These are phyloP conservation scores for Hansenula sp. DNA, from an alignment of 1,139 yeast species.

Conservation along the genomic window DNA sequence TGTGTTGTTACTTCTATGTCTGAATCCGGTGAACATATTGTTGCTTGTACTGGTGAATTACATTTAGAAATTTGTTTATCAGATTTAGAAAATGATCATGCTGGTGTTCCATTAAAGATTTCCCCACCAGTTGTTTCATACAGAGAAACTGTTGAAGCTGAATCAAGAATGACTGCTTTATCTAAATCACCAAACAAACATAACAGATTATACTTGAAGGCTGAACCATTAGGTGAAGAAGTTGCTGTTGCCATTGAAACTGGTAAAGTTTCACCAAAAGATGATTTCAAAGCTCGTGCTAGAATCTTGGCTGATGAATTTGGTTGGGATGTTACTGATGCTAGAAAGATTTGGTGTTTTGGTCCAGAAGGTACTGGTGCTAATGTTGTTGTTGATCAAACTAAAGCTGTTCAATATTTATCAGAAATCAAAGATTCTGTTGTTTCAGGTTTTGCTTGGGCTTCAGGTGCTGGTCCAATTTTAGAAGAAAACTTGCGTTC, in stretches of 20 bases:
- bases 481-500: slow-evolving; percentile 96
- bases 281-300: slow-evolving; percentile 99
- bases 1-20: slow-evolving; percentile 87
- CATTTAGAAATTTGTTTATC: slow-evolving; percentile 97
- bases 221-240: slow-evolving; percentile 95
- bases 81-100: slow-evolving; percentile 98
- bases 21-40: slow-evolving; percentile 99
- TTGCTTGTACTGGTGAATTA: slow-evolving; percentile 99
- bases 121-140: slow-evolving; percentile 98
- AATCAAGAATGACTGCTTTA: slow-evolving; percentile 92
- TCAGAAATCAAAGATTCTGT: slow-evolving; percentile 99
- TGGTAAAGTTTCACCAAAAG: slow-evolving; percentile 92
- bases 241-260: slow-evolving; percentile 85
- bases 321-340: slow-evolving; percentile 99
- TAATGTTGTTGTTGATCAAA: slow-evolving; percentile 98
- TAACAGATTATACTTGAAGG: slow-evolving; percentile 98
- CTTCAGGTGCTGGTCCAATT: slow-evolving; percentile 99
- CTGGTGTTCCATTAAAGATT: slow-evolving; percentile 97
- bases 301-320: slow-evolving; percentile 98
- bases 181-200: slow-evolving; percentile 99
- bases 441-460: slow-evolving; percentile 99
- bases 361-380: slow-evolving; percentile 99
- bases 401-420: slow-evolving; percentile 99
- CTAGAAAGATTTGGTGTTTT: slow-evolving; percentile 99
- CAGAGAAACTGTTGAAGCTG: slow-evolving; percentile 96